Percentiles rank a stretch among this genome's conserved stretches.
phyloP scores from a whole-genome alignment of 306 rosid genomes.

The Castanea crenata region DNA sequence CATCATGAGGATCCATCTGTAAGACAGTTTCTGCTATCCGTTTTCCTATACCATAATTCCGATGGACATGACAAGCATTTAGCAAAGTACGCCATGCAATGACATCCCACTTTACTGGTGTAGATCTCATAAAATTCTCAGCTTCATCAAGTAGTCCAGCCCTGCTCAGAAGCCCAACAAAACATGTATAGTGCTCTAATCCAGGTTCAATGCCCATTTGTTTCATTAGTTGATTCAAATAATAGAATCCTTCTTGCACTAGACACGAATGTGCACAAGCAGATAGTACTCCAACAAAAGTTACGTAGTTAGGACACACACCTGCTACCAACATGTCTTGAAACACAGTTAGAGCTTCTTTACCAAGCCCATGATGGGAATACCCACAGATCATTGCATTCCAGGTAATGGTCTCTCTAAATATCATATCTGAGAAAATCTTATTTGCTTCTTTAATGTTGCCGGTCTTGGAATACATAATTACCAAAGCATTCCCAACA shows the following conservation, averaged over 20 bases:
- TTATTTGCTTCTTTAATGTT: conserved; percentile 53
- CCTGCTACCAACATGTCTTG: conserved; percentile 45
- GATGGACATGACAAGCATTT: conserved; percentile 35
- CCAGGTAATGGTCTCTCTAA: conserved; percentile 50
- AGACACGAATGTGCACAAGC: conserved; percentile 58
- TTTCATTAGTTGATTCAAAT: conserved; percentile 49
- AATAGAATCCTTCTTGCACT: conserved; percentile 54
- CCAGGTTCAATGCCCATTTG: conserved; percentile 28
- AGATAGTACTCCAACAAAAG: conserved; percentile 57
- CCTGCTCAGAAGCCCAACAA: conserved; percentile 39
- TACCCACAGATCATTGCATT: conserved; percentile 65
- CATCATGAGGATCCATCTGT: conserved; percentile 34
- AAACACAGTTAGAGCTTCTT: conserved; percentile 56
- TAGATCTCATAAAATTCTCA: conserved; percentile 26
- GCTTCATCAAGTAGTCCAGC: conserved; percentile 40
- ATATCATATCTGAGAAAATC: conserved; percentile 37
- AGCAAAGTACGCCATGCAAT: conserved; percentile 42
- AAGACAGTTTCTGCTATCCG: conserved; percentile 30
- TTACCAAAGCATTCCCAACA: conserved; percentile 58
- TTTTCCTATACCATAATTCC: conserved; percentile 27
- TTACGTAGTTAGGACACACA: conserved; percentile 46
- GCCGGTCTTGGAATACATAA: conserved; percentile 71
- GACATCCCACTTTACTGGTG: conserved; percentile 34
- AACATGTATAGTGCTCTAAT: conserved; percentile 39
- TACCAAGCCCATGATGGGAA: conserved; percentile 69